These are phyloP conservation scores for Aciculosporium take DNA, from an alignment of 2,329 filamentous ascomycete genomes.

Conservation along the genomic window DNA sequence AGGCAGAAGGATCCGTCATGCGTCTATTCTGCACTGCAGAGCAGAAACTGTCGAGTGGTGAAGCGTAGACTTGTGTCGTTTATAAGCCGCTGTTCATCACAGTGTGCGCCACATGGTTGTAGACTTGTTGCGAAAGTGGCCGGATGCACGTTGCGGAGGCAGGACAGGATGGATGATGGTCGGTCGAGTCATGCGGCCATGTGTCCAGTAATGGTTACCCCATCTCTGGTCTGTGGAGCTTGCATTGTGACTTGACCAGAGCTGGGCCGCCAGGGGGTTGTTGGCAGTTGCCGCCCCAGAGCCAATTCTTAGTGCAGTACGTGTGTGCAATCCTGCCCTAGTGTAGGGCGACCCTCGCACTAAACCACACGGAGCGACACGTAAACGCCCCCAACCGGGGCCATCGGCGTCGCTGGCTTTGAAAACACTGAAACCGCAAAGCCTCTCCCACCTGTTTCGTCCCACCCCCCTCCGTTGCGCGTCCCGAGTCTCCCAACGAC, in stretches of 20 bases:
- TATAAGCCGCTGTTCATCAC: too few species aligned
- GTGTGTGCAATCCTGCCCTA: not conserved
- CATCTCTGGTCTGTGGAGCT: too few species aligned
- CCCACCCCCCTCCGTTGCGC: not conserved
- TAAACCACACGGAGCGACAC: not conserved
- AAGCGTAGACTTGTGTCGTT: not conserved
- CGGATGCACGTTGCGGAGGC: not conserved
- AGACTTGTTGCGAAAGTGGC: not conserved
- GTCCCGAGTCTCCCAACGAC: slow-evolving; percentile 2
- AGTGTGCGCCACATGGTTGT: too few species aligned
- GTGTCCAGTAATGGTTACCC: too few species aligned
- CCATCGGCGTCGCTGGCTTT: too few species aligned
- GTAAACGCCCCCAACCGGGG: too few species aligned
- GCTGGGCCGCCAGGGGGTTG: too few species aligned
- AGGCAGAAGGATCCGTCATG: not conserved
- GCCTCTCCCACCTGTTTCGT: not conserved
- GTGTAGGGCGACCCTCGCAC: slow-evolving; percentile 1
- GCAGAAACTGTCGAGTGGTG: not conserved
- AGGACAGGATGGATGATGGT: not conserved
- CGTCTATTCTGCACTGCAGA: not conserved
- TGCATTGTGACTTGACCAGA: too few species aligned
- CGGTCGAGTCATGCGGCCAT: too few species aligned
- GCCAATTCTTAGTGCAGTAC: not conserved
- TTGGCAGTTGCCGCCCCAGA: too few species aligned
- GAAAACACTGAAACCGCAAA: not conserved